A percentile compares a stretch with the other conserved stretches of the same genome.
Evolutionary conservation across 148 eudicot genomes (phyloP).

Genomic region (Chenopodium quinoa): DNA sequence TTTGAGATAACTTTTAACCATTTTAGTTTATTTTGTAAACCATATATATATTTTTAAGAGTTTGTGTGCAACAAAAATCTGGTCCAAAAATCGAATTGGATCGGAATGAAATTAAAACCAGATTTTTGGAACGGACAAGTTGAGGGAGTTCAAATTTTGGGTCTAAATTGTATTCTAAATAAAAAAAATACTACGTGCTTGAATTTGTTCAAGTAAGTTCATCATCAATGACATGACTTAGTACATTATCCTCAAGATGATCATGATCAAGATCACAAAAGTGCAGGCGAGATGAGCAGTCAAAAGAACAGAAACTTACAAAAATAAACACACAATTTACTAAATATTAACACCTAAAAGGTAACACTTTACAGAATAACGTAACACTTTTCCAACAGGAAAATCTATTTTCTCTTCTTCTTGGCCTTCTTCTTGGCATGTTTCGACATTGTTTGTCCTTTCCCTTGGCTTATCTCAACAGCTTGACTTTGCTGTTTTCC

Average conservation of each 20-base stretch:
- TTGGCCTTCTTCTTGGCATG: background rate
- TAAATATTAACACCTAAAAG: background rate
- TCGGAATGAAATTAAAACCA: too few relatives aligned
- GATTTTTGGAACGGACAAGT: too few relatives aligned
- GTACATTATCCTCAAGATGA: background rate
- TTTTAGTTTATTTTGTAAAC: too few relatives aligned
- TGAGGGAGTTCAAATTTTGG: too few relatives aligned
- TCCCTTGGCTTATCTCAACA: conserved; percentile 17
- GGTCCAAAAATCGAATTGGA: too few relatives aligned
- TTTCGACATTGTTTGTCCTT: conserved; percentile 8
- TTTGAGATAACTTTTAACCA: too few relatives aligned
- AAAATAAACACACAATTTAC: background rate
- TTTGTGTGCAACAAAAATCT: too few relatives aligned
- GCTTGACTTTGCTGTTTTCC: conserved; percentile 15
- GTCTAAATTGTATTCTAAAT: too few relatives aligned
- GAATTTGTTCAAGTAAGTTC: background rate
- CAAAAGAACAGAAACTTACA: background rate
- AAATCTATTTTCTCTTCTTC: background rate
- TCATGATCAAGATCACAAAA: too few relatives aligned
- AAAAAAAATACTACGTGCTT: too few relatives aligned
- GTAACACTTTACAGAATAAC: too few relatives aligned
- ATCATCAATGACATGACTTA: background rate
- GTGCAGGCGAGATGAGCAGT: background rate
- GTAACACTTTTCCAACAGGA: background rate
- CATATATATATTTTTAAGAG: too few relatives aligned